Base-by-base conservation (phyloP, 2,329 filamentous ascomycete species). In the Pseudogymnoascus sp. region DNA sequence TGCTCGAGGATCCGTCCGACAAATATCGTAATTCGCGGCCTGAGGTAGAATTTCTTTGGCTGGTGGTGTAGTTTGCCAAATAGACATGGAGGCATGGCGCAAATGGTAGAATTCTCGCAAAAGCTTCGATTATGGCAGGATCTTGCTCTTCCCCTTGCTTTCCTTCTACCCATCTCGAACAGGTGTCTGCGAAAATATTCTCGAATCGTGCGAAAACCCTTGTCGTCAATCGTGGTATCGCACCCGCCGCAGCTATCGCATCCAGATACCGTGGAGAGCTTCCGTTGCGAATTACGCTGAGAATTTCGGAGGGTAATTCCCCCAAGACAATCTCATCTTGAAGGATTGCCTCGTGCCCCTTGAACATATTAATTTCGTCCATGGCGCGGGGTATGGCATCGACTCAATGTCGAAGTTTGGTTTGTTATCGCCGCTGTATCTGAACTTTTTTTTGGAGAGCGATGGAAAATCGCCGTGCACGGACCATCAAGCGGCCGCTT, bases 91-190 rank as follows among this genome's bases (percentile, higher is more conserved):
- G 80, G 72, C 93, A 86, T 60, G 91, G 89, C 68, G 90, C 89
- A 79, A 95, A 88, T 17, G 91, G 90, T 69, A 97, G 75, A 66
- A 96, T 82, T 71, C 89, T 84, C 65, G 90, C 88, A 77, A 96
- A 89, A 33, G 90, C 88, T 63, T 87, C 82, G 67, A 93, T 82
- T 61, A 88, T 76, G 63, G 70, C 75, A 64, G 65, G 65, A 40
- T 66, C 65, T 60, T 72, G 69, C 1, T 35, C 33, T 44, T 35
- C 44, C 63, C 13, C 44, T 23, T 29, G 63, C 15, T 7, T 23
- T 23, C n/a, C 21, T 15, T 46, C 78, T 50, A 89, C 79, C 91
- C 91, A 96, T 78, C 89, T 82, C 66, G 91, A 89, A 75, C 89
- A 91, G 60, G 96, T 80, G 75, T 97, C 93, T 69, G 91, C 85